A percentile compares a stretch with the other conserved stretches of the same genome.
Conservation (phyloP, 768 basidiomycete species). For the Russula sp. region DNA sequence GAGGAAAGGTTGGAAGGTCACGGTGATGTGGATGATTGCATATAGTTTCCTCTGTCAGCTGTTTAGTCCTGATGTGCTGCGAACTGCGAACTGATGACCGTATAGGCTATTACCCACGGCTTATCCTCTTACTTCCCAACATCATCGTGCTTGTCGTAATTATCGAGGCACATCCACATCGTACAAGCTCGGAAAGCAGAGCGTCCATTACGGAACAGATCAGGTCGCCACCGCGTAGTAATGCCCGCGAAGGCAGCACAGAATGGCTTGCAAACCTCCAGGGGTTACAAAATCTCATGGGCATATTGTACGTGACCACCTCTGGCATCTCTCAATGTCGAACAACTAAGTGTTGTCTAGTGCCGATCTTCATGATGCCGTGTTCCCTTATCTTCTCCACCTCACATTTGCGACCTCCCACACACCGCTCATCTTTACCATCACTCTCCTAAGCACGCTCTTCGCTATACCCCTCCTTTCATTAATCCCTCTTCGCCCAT, state of each 20-base stretch:
- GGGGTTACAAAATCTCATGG: conserved; percentile 91
- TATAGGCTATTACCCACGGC: conserved; percentile 72
- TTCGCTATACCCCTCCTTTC: conserved; percentile 41
- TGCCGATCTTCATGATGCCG: conserved; percentile 56
- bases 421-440: conserved; percentile 51
- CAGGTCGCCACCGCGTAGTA: conserved; percentile 39
- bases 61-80: not conserved
- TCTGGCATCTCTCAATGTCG: not conserved
- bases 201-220: conserved; percentile 20
- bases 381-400: conserved; percentile 51
- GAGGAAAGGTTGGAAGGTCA: conserved; percentile 72
- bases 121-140: conserved; percentile 70
- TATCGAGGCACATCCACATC: conserved; percentile 58
- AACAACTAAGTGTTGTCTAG: conserved; percentile 38
- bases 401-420: conserved; percentile 52
- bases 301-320: conserved; percentile 57
- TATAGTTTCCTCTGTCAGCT: conserved; percentile 79
- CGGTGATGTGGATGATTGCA: conserved; percentile 67
- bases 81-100: not conserved
- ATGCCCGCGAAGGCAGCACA: conserved; percentile 57
- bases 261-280: conserved; percentile 88
- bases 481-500: conserved; percentile 42
- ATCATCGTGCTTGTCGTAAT: conserved; percentile 59
- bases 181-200: conserved; percentile 9
- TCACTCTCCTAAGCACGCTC: conserved; percentile 46